These are phyloP conservation scores for Trypanosoma theileri DNA, from an alignment of 208 protist species.

Conservation along the genomic window DNA sequence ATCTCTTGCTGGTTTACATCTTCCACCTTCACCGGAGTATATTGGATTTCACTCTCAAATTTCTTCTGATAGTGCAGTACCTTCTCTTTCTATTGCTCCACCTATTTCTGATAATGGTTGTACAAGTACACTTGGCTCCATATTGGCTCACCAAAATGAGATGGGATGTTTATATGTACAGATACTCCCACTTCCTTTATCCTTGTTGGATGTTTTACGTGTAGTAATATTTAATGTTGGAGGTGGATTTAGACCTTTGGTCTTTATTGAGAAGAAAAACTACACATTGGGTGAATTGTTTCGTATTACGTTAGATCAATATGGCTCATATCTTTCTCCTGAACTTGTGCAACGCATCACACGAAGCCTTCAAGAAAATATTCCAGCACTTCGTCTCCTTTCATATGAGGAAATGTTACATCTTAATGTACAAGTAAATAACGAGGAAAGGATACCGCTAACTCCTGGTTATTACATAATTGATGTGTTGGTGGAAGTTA, in stretches of 20 bases:
- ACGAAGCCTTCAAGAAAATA: background rate
- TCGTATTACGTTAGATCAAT: conserved; percentile 13
- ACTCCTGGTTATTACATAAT: conserved; percentile 12
- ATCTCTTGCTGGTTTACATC: background rate
- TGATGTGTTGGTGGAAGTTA: conserved; percentile 18
- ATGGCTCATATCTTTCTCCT: background rate
- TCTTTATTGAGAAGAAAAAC: conserved; percentile 14
- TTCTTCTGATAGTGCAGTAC: background rate
- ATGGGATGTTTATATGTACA: background rate
- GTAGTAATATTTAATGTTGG: conserved; percentile 24
- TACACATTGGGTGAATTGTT: conserved; percentile 15
- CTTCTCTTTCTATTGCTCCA: background rate
- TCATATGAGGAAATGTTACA: background rate
- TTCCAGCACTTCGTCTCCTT: conserved; percentile 18
- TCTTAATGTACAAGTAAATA: background rate
- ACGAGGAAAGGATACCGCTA: background rate
- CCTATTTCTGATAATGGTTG: background rate
- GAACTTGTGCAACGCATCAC: background rate
- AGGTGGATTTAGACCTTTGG: conserved; percentile 4
- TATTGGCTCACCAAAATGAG: background rate
- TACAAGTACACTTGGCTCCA: background rate
- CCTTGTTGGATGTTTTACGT: conserved; percentile 10
- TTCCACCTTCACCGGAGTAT: conserved; percentile 13
- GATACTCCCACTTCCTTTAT: conserved; percentile 14
- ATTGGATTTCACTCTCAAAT: conserved; percentile 17